Percentiles rank a stretch among this genome's conserved stretches.
Evolutionary conservation across 1,284 basidiomycete species (phyloP).

Genomic region (Schizophyllum amplum): DNA sequence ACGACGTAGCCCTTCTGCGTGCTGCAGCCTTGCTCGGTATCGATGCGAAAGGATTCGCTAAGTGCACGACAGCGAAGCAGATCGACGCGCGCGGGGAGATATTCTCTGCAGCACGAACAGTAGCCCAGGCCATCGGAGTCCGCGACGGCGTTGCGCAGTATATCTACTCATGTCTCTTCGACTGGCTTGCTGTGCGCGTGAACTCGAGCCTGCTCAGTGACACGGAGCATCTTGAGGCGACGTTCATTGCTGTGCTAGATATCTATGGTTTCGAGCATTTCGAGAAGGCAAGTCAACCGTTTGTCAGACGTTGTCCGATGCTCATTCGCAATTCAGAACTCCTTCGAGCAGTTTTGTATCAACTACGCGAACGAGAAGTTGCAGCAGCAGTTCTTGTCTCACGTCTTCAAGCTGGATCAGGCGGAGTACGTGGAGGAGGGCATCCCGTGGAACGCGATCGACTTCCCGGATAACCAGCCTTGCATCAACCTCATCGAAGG

Average conservation of each 20-base stretch:
- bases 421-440: slow-evolving; percentile 98
- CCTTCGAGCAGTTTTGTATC: slow-evolving; percentile 99
- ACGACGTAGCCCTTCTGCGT: slow-evolving; percentile 73
- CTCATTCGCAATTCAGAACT: slow-evolving; percentile 51
- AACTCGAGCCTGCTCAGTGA: slow-evolving; percentile 85
- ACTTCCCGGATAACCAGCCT: slow-evolving; percentile 98
- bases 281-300: slow-evolving; percentile 58
- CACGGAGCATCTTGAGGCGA: slow-evolving; percentile 80
- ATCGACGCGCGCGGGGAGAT: slow-evolving; percentile 92
- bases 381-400: slow-evolving; percentile 94
- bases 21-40: slow-evolving; percentile 90
- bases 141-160: slow-evolving; percentile 97
- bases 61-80: slow-evolving; percentile 98
- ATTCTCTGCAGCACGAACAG: slow-evolving; percentile 84
- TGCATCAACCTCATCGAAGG: slow-evolving; percentile 99
- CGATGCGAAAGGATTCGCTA: slow-evolving; percentile 87
- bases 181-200: slow-evolving; percentile 96
- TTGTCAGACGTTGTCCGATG: slow-evolving; percentile 2
- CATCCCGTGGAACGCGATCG: slow-evolving; percentile 99
- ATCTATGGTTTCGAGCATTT: slow-evolving; percentile 97
- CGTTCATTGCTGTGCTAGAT: slow-evolving; percentile 98
- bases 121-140: slow-evolving; percentile 87
- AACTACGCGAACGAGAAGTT: slow-evolving; percentile 99
- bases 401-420: slow-evolving; percentile 99
- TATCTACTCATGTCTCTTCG: slow-evolving; percentile 96